These are phyloP conservation scores for Malassezia furfur DNA, from an alignment of 1,284 basidiomycete species.

Conservation along the genomic window DNA sequence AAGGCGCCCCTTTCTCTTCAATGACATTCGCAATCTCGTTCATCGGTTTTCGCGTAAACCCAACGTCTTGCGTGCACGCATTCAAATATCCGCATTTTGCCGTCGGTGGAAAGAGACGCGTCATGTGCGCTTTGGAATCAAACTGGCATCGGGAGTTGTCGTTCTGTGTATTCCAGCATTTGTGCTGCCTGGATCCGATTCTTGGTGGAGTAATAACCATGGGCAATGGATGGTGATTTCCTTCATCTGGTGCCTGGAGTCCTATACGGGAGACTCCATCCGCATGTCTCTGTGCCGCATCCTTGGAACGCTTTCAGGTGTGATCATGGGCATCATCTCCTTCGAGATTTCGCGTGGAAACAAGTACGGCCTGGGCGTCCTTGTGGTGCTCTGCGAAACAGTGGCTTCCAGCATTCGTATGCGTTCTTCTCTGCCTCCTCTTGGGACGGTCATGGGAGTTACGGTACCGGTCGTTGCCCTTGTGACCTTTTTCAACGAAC, in stretches of 20 bases:
- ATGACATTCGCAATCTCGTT: background rate
- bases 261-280: conserved; percentile 51
- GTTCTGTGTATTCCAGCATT: conserved; percentile 50
- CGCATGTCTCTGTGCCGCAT: conserved; percentile 50
- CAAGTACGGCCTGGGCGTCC: conserved; percentile 49
- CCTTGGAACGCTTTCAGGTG: conserved; percentile 51
- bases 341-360: conserved; percentile 50
- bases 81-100: conserved; percentile 20
- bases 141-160: conserved; percentile 50
- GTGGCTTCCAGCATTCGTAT: conserved; percentile 45
- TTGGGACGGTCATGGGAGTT: conserved; percentile 50
- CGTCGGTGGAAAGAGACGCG: conserved; percentile 46
- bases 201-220: conserved; percentile 48
- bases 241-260: conserved; percentile 51
- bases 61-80: background rate
- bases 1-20: too few relatives aligned
- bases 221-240: conserved; percentile 50
- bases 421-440: conserved; percentile 47
- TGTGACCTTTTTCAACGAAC: conserved; percentile 46
- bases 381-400: conserved; percentile 47
- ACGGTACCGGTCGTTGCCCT: conserved; percentile 47
- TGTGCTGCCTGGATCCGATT: conserved; percentile 30
- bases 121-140: conserved; percentile 50
- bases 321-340: conserved; percentile 49
- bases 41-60: background rate